Evolutionary conservation across 2,329 filamentous ascomycete genomes (phyloP).

Genomic region (Leptographium wingfieldii): DNA sequence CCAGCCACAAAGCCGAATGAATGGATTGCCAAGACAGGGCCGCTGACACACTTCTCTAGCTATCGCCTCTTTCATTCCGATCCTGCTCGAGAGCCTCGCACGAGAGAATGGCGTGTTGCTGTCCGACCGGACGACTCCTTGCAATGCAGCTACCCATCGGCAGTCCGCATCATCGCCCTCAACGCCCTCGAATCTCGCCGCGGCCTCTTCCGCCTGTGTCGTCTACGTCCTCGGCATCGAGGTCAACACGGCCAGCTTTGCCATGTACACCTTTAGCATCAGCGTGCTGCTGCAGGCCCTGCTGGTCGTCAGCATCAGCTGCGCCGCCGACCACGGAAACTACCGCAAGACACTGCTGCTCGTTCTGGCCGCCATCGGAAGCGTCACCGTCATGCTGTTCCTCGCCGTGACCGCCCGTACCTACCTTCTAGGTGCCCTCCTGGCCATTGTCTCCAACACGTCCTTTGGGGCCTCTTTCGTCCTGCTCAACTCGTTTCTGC

Average conservation of each 20-base stretch:
- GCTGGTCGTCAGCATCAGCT: slow-evolving; percentile 90
- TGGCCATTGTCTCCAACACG: slow-evolving; percentile 85
- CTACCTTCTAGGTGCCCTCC: slow-evolving; percentile 68
- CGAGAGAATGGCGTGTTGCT: slow-evolving; percentile 82
- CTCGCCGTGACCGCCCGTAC: slow-evolving; percentile 61
- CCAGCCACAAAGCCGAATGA: background rate
- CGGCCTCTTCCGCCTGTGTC: slow-evolving; percentile 58
- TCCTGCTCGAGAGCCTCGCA: slow-evolving; percentile 85
- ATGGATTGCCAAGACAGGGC: too few relatives aligned
- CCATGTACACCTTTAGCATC: slow-evolving; percentile 92
- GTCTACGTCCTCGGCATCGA: slow-evolving; percentile 70
- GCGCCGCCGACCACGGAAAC: slow-evolving; percentile 84
- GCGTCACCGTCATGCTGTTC: slow-evolving; percentile 77
- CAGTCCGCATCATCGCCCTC: too few relatives aligned
- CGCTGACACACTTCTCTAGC: background rate
- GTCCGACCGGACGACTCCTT: slow-evolving; percentile 63
- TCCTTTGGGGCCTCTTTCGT: slow-evolving; percentile 94
- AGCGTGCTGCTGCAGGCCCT: slow-evolving; percentile 83
- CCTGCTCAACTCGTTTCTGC: slow-evolving; percentile 86
- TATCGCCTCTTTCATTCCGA: slow-evolving; percentile 78
- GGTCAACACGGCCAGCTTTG: slow-evolving; percentile 92
- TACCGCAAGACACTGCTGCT: slow-evolving; percentile 83
- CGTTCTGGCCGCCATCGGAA: slow-evolving; percentile 71
- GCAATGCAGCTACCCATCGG: slow-evolving; percentile 46
- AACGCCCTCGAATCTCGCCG: slow-evolving; percentile 31